Evolutionary conservation across 2,329 filamentous ascomycete species (phyloP).

Genomic region (Neofusicoccum parvum): DNA sequence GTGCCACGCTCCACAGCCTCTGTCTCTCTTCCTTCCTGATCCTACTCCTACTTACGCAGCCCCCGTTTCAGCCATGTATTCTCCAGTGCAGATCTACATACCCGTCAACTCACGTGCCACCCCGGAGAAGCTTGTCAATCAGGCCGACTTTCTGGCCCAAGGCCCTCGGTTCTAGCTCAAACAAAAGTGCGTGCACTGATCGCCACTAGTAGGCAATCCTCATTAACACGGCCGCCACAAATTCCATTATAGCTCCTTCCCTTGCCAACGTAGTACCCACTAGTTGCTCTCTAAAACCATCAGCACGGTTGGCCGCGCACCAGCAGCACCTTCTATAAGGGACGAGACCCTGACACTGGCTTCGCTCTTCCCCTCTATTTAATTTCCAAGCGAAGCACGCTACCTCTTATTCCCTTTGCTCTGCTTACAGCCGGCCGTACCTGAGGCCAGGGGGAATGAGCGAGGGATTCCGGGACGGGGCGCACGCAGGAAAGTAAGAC

Average conservation of each 20-base stretch:
- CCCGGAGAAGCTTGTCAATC: background rate
- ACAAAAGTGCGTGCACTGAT: background rate
- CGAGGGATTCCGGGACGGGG: background rate
- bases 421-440: background rate
- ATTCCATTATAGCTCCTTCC: background rate
- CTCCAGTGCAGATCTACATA: background rate
- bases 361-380: background rate
- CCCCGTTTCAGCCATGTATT: conserved; percentile 1
- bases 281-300: too few species aligned
- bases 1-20: background rate
- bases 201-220: background rate
- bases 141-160: background rate
- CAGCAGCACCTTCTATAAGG: background rate
- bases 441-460: background rate
- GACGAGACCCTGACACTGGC: background rate
- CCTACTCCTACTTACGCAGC: background rate
- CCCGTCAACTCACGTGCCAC: background rate
- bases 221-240: background rate
- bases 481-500: background rate
- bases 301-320: too few species aligned
- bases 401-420: background rate
- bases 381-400: background rate
- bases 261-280: background rate
- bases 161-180: background rate
- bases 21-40: background rate